Evolutionary conservation across 768 basidiomycete species (phyloP), one percentile per base, ranked within the genome.

Genomic region (Podaxis mareebaensis): DNA sequence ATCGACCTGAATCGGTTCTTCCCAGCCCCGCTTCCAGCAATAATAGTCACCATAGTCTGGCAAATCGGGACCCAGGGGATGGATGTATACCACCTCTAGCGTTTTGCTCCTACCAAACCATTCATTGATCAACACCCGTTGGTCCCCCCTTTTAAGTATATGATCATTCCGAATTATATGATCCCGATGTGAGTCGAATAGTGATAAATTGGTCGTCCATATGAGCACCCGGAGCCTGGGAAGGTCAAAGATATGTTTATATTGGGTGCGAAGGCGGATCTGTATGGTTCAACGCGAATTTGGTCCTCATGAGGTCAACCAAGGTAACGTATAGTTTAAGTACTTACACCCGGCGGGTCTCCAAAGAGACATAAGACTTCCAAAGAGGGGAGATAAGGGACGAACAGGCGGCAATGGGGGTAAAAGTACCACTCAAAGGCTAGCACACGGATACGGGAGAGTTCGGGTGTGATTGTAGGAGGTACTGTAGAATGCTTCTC

Each of bases 351-450:
- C 2, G 15, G 26, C 7, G 57, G 11, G 3, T 58, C 44, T 48
- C 57, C 57, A 33, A 48, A 58, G 11, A 58, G 44, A 17, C 57
- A 12, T 10, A 58, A 30, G 8, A 58, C 57, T 58, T 58, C 26
- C 6, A 58, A 24, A 3, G 57, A 58, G 11, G 57, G 57, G 12
- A 58, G 28, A 33, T 48, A 58, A 1, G 57, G 44, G 3, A 58
- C 20, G n/a, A 58, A n/a, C 8, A 46, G 44, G 17, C 15, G 44
- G 10, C 22, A 8, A 22, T 28, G 26, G 6, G 44, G 42, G 15
- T 49, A 30, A 58, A 36, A 49, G 26, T 58, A 58, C 3, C 57
- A 44, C 11, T 42, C 57, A n/a, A 58, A 28, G 4, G 57, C 28
- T 20, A 58, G 28, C 11, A 58, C n/a, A 17, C 46, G 44, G 8